phyloP scores from a whole-genome alignment of 169 alveolate species.

The Hepatocystis sp. region DNA sequence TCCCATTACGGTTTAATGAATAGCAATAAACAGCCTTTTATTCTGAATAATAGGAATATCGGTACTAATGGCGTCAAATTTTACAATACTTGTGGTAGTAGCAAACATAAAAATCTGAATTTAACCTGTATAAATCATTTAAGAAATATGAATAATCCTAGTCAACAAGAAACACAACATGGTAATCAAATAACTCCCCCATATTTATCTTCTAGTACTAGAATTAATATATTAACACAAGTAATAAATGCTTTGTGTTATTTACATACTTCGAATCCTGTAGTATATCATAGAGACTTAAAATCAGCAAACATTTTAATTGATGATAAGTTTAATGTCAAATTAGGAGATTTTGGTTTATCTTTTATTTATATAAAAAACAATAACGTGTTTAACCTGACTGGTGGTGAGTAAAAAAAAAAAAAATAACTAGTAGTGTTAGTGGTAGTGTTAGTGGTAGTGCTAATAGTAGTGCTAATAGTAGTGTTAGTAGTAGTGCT shows the following conservation, averaged over 20 bases:
- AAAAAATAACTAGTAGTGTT: background rate
- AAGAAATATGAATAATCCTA: background rate
- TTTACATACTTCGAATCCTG: slow-evolving; percentile 59
- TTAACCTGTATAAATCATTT: no score
- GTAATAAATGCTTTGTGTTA: slow-evolving; percentile 58
- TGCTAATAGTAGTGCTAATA: no score
- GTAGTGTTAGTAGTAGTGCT: no score
- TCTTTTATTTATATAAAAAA: slow-evolving; percentile 52
- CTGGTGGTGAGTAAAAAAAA: slow-evolving; percentile 33
- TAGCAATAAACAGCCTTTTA: no score
- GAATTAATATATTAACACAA: slow-evolving; percentile 55
- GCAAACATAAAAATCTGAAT: no score
- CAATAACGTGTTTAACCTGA: slow-evolving; percentile 47
- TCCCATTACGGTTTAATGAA: no score
- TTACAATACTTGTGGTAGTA: no score
- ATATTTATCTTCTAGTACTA: slow-evolving; percentile 26
- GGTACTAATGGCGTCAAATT: no score
- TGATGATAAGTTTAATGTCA: slow-evolving; percentile 81
- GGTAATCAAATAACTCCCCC: slow-evolving; percentile 18
- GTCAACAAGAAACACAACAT: background rate
- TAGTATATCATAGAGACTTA: slow-evolving; percentile 81
- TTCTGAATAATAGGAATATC: no score
- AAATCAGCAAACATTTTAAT: slow-evolving; percentile 80
- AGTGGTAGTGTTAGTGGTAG: no score
- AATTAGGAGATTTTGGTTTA: slow-evolving; percentile 82